Base-by-base conservation (phyloP, 2,329 filamentous ascomycete genomes). In the Pseudogymnoascus sp. region DNA sequence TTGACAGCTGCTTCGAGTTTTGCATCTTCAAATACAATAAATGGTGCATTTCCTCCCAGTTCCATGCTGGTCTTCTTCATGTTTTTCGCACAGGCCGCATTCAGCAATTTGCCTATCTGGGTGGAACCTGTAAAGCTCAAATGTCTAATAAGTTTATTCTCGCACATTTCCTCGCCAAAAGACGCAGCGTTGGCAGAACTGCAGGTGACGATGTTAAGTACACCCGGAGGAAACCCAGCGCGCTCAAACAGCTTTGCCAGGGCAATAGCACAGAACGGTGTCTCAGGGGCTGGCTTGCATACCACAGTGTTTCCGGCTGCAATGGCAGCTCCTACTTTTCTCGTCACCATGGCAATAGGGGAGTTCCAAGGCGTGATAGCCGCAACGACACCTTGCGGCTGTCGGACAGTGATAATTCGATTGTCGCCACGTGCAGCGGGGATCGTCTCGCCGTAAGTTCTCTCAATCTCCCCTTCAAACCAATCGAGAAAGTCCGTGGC, bases 301-400 rank as follows among this genome's bases (percentile, higher is more conserved):
- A 92, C 79, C 84, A 92, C 89, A 1, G 87, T 86, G 69, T 87
- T 90, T 0, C 87, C 87, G 2, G 87, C 87, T 1, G 87, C 87
- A 37, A 90, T 74, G 0, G 87, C 87, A 7, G 87, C 85, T 58
- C 82, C 80, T 2, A 82, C 86, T 70, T 90, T 90, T 33, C 87
- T 78, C 61, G 89, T 72, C 5, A 89, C 80, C 83, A 90, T 75
- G 7, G 85, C 85, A 60, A 88, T 78, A 0, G 86, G 86, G 66
- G 88, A 89, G 68, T 90, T 88, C 87, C 87, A 90, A 3, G 87
- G 87, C 1, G 89, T 86, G n/a, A 90, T 74, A 0, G 87, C 87
- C 18, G 15, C 15, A 0, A 82, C 79, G 9, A 89, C 86, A 61
- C 87, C 87, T 63, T 89, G 80, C 0, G 87, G 87, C 72, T 90